Evolutionary conservation across 495 filamentous ascomycete genomes (phyloP), one percentile per base, ranked within the genome.

Genomic region (Penicillium bovifimosum): DNA sequence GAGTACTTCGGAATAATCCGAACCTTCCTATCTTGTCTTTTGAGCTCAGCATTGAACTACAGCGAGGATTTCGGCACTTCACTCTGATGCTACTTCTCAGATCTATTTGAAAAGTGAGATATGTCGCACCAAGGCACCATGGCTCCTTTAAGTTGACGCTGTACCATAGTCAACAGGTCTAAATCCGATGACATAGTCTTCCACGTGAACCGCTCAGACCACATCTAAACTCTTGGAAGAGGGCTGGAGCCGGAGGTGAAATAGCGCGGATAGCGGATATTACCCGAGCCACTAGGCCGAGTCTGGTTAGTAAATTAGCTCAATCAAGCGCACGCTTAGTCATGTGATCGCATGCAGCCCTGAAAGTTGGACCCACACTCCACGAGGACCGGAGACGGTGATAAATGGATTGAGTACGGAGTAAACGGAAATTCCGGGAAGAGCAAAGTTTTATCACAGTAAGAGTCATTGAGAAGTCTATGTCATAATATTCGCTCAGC

Each of bases 251-350:
- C n/a, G 9, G 9, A 32, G 24, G 33, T 45, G 24, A 33, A 45
- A 45, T 48, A 48, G 34, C 34, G 34, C n/a, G 5, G 35, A 14
- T 6, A 41, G 38, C 40, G 20, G 29, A 43, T 6, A 27, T 14
- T 33, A 35, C 44, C 34, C 51, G 42, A 32, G 2, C 24, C 3
- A 13, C 61, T 66, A 66, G 45, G 28, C 42, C 58, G 5, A n/a
- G 59, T 27, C 0, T 6, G 52, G 65, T 47, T 59, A 61, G 32
- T 41, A 61, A 68, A 66, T 68, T 39, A 61, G 63, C 65, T 68
- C 64, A 68, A 61, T 55, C 63, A 36, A 55, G 59, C 66, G 59
- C 58, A 62, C 29, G 38, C 47, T 53, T 31, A 43, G 31, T 31
- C 24, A 41, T 28, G 20, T 9, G 31, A 24, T 33, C 35, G 13